A percentile compares a stretch with the other conserved stretches of the same genome.
Evolutionary conservation across 2,329 filamentous ascomycete species (phyloP).

Genomic region (Byssoonygena ceratinophila): DNA sequence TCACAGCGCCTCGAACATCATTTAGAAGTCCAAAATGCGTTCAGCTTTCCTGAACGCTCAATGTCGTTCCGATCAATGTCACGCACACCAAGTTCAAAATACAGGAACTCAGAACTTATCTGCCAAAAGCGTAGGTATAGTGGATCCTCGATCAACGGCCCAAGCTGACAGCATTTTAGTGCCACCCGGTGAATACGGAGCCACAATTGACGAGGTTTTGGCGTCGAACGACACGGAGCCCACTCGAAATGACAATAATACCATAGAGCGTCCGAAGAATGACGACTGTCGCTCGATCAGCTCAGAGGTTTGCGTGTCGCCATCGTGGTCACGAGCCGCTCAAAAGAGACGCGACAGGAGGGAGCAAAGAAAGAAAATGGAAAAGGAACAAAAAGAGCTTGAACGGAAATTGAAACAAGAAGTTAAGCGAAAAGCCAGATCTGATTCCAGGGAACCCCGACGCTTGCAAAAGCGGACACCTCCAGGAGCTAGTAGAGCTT

Average conservation of each 20-base stretch:
- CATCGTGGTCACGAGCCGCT: slow-evolving; percentile 15
- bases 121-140: background rate
- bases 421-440: slow-evolving; percentile 4
- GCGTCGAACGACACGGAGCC: slow-evolving; percentile 21
- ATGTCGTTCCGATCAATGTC: slow-evolving; percentile 14
- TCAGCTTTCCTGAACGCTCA: slow-evolving; percentile 7
- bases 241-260: slow-evolving; percentile 33
- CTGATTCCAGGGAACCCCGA: slow-evolving; percentile 12
- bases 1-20: background rate
- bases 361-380: slow-evolving; percentile 15
- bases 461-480: slow-evolving; percentile 16
- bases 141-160: too few species aligned
- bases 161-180: slow-evolving; percentile 1
- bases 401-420: slow-evolving; percentile 15
- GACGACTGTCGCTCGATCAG: slow-evolving; percentile 14
- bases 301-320: slow-evolving; percentile 18
- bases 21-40: background rate
- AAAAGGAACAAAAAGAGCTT: slow-evolving; percentile 17
- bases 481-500: slow-evolving; percentile 15
- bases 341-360: slow-evolving; percentile 15
- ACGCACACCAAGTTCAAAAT: slow-evolving; percentile 15
- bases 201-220: slow-evolving; percentile 7
- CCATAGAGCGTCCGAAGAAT: background rate
- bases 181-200: background rate
- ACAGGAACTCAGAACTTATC: slow-evolving; percentile 10